Evolutionary conservation across 2,329 filamentous ascomycete species (phyloP), one percentile per base, ranked within the genome.

Genomic region (Cercospora nicotianae): DNA sequence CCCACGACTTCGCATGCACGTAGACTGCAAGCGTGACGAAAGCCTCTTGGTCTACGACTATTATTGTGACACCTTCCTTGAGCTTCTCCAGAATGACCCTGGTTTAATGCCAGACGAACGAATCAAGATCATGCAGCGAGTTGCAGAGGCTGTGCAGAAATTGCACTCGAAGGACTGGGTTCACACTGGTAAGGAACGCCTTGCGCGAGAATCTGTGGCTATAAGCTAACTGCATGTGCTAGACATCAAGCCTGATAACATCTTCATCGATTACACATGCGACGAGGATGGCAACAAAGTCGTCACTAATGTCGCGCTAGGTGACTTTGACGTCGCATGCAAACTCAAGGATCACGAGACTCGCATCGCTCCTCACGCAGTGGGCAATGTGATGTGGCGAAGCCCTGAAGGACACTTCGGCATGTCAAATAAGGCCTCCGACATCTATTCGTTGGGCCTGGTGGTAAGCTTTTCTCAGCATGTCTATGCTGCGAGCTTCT

Each of bases 241-340:
- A 80, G 80, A 81, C 75, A 70, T 81, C n/a, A 80, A 81, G 69
- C 78, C 77, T 23, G 77, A 81, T 62, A 80, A 81, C 65, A 76
- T 81, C 60, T 70, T 81, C 9, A 65, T 80, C 20, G 75, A 80
- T 67, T 81, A 75, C 75, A 77, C 70, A 60, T 67, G 64, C 66
- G 76, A 57, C 23, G 53, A 80, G 64, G 70, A 79, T 36, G 76
- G 76, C 63, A 76, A 70, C 31, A 75, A 77, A 70, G 73, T 63
- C 67, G 74, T 80, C 66, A 79, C 72, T 39, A 68, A 77, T 66
- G 78, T 75, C 23, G 75, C 70, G 28, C 72, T 81, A 31, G 79
- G 79, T 36, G 76, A 81, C 72, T 79, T 80, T 60, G 77, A 81
- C 67, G 71, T 78, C 63, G 73, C 76, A 71, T 78, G 71, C 33